These are phyloP conservation scores for Pythium pyrilobum DNA, from an alignment of 352 stramenopile species.

Conservation along the genomic window DNA sequence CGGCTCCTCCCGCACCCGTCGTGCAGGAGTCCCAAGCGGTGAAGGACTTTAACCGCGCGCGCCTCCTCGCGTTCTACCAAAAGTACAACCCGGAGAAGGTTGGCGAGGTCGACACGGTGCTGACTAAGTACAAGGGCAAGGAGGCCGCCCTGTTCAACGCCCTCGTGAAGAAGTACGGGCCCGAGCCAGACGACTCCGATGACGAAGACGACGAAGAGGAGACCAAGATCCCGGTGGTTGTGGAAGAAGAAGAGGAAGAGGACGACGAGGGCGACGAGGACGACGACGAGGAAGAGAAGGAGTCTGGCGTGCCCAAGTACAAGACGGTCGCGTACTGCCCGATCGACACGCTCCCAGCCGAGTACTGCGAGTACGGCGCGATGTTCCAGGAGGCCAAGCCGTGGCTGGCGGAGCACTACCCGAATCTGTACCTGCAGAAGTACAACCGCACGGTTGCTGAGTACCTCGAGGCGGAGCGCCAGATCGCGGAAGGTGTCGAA, in stretches of 20 bases:
- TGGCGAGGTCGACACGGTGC: conserved; percentile 48
- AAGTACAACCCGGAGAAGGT: conserved; percentile 83
- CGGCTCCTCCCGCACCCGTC: not conserved
- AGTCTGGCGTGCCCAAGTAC: conserved; percentile 40
- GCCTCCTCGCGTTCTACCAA: conserved; percentile 72
- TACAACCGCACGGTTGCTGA: conserved; percentile 81
- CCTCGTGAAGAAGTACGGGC: conserved; percentile 82
- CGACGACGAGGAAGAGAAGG: conserved; percentile 31
- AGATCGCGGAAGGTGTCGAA: conserved; percentile 75
- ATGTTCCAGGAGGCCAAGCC: conserved; percentile 84
- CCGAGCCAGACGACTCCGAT: conserved; percentile 69
- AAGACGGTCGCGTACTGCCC: conserved; percentile 73
- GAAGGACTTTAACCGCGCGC: conserved; percentile 54
- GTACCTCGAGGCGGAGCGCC: conserved; percentile 67
- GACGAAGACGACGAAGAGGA: conserved; percentile 47
- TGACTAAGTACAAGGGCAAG: conserved; percentile 80
- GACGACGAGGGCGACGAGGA: conserved; percentile 44
- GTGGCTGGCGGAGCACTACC: conserved; percentile 71
- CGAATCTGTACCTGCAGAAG: conserved; percentile 69
- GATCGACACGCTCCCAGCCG: conserved; percentile 75
- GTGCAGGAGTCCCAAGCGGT: conserved; percentile 24
- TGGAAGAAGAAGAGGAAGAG: conserved; percentile 19
- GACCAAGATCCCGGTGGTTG: conserved; percentile 2
- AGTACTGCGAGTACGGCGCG: conserved; percentile 85
- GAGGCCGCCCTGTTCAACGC: conserved; percentile 76